These are phyloP conservation scores for Epichloe amarillans DNA, from an alignment of 2,329 filamentous ascomycete genomes.

Conservation along the genomic window DNA sequence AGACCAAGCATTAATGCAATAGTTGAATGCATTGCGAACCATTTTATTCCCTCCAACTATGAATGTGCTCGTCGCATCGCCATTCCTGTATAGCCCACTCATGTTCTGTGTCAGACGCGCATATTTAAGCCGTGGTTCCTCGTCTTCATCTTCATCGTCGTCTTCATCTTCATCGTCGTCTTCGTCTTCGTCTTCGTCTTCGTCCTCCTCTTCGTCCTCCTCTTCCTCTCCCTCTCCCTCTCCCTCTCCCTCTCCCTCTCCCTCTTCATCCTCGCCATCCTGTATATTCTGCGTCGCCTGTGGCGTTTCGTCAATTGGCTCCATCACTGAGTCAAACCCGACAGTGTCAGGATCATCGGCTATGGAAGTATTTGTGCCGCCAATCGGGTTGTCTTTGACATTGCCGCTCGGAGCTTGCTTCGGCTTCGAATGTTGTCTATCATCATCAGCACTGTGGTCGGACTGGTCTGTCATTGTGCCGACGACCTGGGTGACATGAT, in stretches of 20 bases:
- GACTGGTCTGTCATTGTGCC: constrained; percentile 7
- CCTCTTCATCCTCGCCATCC: constrained; percentile 24
- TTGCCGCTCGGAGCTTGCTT: background rate
- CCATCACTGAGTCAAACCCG: background rate
- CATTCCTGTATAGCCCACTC: constrained; percentile 75
- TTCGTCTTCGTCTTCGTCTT: constrained; percentile 59
- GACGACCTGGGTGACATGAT: constrained; percentile 3
- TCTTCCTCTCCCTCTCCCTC: constrained; percentile 30
- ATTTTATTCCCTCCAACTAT: constrained; percentile 92
- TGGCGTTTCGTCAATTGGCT: background rate
- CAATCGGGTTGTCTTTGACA: background rate
- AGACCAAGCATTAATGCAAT: constrained; percentile 7
- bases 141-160: constrained; percentile 73
- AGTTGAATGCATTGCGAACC: constrained; percentile 37
- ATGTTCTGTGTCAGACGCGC: constrained; percentile 72
- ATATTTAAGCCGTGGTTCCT: constrained; percentile 91
- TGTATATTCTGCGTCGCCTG: constrained; percentile 6
- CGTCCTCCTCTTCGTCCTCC: constrained; percentile 37
- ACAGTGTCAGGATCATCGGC: background rate
- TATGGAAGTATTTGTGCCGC: background rate
- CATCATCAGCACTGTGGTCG: constrained; percentile 3
- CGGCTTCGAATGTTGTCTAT: background rate
- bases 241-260: constrained; percentile 32
- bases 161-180: constrained; percentile 53
- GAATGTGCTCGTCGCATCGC: constrained; percentile 86